These are phyloP conservation scores for Aureobasidium sp. DNA, from an alignment of 2,329 filamentous ascomycete species.

Conservation along the genomic window DNA sequence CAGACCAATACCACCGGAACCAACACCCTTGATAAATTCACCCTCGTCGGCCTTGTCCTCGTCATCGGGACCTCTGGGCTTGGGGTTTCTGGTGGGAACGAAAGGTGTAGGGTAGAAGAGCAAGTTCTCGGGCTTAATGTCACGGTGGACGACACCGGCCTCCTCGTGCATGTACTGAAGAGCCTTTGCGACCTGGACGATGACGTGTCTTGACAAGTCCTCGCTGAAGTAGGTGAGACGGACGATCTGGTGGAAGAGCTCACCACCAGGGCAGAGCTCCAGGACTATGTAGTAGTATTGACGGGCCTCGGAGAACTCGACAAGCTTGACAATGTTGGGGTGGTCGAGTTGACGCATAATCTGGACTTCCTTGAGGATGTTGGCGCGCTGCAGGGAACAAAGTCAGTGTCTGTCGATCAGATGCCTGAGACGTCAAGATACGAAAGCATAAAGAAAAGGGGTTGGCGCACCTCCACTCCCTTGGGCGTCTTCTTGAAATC, in stretches of 20 bases:
- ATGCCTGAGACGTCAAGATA: background rate
- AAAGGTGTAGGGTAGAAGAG: conserved; percentile 83
- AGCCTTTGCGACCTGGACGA: conserved; percentile 88
- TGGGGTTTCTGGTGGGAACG: conserved; percentile 69
- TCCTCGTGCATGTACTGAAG: conserved; percentile 91
- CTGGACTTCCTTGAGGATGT: conserved; percentile 96
- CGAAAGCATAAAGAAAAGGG: conserved; percentile 20
- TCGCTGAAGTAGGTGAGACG: conserved; percentile 98
- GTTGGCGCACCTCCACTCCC: conserved; percentile 86
- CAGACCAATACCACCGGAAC: conserved; percentile 80
- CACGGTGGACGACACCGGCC: conserved; percentile 90
- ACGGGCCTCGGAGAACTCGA: conserved; percentile 86
- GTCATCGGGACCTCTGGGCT: conserved; percentile 76
- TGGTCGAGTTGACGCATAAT: conserved; percentile 98
- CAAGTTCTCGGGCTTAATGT: conserved; percentile 98
- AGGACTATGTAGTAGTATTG: conserved; percentile 98
- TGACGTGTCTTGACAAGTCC: conserved; percentile 87
- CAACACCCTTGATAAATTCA: conserved; percentile 74
- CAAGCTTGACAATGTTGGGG: conserved; percentile 86
- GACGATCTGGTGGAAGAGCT: conserved; percentile 97
- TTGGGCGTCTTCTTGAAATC: conserved; percentile 86
- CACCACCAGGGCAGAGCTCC: conserved; percentile 88
- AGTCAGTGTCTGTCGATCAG: conserved; percentile 32
- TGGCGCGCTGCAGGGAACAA: conserved; percentile 62
- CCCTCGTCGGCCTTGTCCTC: conserved; percentile 97